Percentiles rank a stretch among this genome's conserved stretches.
Conservation (phyloP, 352 stramenopile species). For the Pythium vanterpoolii region DNA sequence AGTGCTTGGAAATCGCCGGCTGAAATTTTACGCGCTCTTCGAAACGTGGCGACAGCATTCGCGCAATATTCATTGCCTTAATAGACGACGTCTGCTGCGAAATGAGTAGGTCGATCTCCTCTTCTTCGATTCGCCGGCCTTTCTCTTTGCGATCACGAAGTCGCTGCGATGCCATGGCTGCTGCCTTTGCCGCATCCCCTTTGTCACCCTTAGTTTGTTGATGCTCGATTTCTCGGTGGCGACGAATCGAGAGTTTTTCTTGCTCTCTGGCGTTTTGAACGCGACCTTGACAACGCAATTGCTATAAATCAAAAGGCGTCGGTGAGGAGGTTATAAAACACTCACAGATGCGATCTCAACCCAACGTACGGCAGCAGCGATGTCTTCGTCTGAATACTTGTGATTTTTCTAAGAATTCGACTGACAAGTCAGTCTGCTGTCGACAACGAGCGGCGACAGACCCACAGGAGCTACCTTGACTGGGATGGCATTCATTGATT, state of each 20-base stretch:
- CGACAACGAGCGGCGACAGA: neutral
- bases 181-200: slow-evolving; percentile 28
- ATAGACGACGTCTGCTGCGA: slow-evolving; percentile 72
- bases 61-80: slow-evolving; percentile 77
- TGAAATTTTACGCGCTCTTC: slow-evolving; percentile 54
- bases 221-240: slow-evolving; percentile 28
- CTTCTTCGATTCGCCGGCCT: slow-evolving; percentile 38
- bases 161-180: slow-evolving; percentile 38
- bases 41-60: slow-evolving; percentile 74
- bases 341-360: neutral
- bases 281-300: slow-evolving; percentile 47
- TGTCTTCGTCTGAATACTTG: slow-evolving; percentile 17
- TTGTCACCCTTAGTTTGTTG: slow-evolving; percentile 35
- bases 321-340: neutral
- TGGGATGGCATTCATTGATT: neutral
- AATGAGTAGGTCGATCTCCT: slow-evolving; percentile 56
- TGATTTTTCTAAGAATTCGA: slow-evolving; percentile 10
- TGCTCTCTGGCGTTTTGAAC: slow-evolving; percentile 42
- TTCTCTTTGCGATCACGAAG: slow-evolving; percentile 50
- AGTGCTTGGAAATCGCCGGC: slow-evolving; percentile 49
- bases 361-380: slow-evolving; percentile 18
- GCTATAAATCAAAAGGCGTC: slow-evolving; percentile 21
- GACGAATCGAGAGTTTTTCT: slow-evolving; percentile 18
- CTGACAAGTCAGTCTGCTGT: neutral
- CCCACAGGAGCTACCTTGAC: neutral